A percentile compares a stretch with the other conserved stretches of the same genome.
phyloP scores from a whole-genome alignment of 352 stramenopile species.

The Blastocystis sp. region DNA sequence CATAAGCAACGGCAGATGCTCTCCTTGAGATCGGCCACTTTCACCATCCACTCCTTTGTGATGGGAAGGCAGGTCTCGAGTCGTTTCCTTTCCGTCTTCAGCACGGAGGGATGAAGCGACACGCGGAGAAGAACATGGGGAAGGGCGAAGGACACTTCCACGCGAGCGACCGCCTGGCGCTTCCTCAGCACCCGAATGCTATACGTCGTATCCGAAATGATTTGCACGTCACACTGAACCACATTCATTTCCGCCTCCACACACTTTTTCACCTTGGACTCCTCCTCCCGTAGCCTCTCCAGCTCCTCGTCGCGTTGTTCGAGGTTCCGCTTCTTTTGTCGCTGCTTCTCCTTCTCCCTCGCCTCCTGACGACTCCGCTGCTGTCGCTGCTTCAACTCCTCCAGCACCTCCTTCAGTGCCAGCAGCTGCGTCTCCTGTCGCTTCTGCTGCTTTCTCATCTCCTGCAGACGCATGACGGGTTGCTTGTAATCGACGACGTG shows the following conservation, averaged over 20 bases:
- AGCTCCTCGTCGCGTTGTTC: not conserved
- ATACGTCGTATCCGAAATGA: not conserved
- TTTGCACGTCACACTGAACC: not conserved
- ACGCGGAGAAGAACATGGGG: not conserved
- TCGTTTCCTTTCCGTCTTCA: not conserved
- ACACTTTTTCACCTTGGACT: not conserved
- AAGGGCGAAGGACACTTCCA: not conserved
- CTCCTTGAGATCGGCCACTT: not conserved
- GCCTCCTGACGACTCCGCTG: not conserved
- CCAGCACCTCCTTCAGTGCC: not conserved
- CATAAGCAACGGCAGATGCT: conserved; percentile 3
- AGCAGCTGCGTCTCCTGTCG: not conserved
- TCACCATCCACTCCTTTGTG: not conserved
- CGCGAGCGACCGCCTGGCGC: not conserved
- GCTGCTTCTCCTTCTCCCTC: not conserved
- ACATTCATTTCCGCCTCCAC: not conserved
- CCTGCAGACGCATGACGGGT: not conserved
- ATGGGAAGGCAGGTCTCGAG: conserved; percentile 4
- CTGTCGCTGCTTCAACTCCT: not conserved
- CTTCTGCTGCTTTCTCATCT: not conserved
- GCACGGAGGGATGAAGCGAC: not conserved
- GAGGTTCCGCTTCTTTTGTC: not conserved
- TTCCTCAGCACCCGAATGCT: not conserved
- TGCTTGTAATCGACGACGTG: not conserved
- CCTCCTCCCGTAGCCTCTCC: not conserved